A percentile compares a stretch with the other conserved stretches of the same genome.
Conservation (phyloP, 2,329 filamentous ascomycete genomes). For the Polychaeton citri region DNA sequence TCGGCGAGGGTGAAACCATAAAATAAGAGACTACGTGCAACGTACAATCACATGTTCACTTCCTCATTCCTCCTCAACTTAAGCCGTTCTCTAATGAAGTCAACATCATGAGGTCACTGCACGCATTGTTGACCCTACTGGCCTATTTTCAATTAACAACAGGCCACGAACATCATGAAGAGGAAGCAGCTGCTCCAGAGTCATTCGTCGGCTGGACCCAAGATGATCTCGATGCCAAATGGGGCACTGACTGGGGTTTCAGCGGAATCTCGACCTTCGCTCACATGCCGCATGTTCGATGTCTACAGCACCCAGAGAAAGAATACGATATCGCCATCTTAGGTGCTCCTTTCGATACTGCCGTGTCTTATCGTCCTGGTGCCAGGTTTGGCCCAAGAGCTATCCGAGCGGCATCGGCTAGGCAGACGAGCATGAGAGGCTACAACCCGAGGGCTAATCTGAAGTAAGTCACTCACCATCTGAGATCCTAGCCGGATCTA, state of each 20-base stretch:
- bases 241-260: slow-evolving; percentile 20
- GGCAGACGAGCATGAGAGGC: slow-evolving; percentile 59
- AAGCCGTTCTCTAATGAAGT: no score
- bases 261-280: slow-evolving; percentile 25
- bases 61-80: no score
- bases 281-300: slow-evolving; percentile 34
- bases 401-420: slow-evolving; percentile 69
- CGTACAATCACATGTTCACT: no score
- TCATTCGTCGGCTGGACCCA: slow-evolving; percentile 13
- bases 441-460: slow-evolving; percentile 72
- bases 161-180: slow-evolving; percentile 1
- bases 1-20: no score
- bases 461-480: slow-evolving; percentile 32
- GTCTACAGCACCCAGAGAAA: slow-evolving; percentile 32
- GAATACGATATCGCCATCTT: slow-evolving; percentile 36
- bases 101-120: not conserved
- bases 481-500: not conserved
- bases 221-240: slow-evolving; percentile 17
- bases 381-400: slow-evolving; percentile 72
- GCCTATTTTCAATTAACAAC: not conserved
- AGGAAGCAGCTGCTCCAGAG: slow-evolving; percentile 5
- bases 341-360: slow-evolving; percentile 37
- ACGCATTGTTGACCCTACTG: not conserved
- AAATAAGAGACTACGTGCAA: no score
- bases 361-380: slow-evolving; percentile 33